Conservation (phyloP, 1,284 basidiomycete species). For the Schizophyllum amplum region DNA sequence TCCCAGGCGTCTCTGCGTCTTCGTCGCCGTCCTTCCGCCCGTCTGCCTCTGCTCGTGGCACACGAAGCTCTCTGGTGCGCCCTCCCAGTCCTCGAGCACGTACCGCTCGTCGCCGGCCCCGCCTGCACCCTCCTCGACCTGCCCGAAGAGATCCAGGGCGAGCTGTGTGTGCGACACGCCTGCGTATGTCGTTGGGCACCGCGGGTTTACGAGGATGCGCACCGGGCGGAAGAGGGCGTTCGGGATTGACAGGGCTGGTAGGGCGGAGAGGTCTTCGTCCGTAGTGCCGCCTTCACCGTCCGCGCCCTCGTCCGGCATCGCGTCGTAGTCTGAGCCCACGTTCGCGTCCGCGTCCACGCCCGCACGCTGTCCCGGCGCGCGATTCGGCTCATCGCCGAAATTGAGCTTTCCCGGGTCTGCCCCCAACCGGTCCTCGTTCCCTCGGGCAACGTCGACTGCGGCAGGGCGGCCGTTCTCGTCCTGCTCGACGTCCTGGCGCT, state of each 20-base stretch:
- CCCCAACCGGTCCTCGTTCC: slow-evolving; percentile 23
- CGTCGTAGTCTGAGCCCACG: slow-evolving; percentile 83
- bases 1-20: slow-evolving; percentile 80
- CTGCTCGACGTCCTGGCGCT: neutral
- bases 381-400: slow-evolving; percentile 22
- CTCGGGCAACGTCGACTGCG: slow-evolving; percentile 28
- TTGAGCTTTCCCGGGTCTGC: slow-evolving; percentile 25
- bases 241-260: slow-evolving; percentile 58
- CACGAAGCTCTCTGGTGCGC: slow-evolving; percentile 90
- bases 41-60: slow-evolving; percentile 94
- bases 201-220: slow-evolving; percentile 86
- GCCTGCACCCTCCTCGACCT: slow-evolving; percentile 45
- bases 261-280: slow-evolving; percentile 30
- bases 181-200: slow-evolving; percentile 93
- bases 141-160: slow-evolving; percentile 86
- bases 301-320: slow-evolving; percentile 62
- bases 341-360: slow-evolving; percentile 64
- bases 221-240: slow-evolving; percentile 84
- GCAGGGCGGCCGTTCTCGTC: neutral
- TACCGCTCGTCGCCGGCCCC: slow-evolving; percentile 56
- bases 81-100: slow-evolving; percentile 86
- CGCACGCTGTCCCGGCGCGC: slow-evolving; percentile 24
- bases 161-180: slow-evolving; percentile 91
- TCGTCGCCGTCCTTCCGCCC: slow-evolving; percentile 84
- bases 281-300: slow-evolving; percentile 27